Evolutionary conservation across 331 rosid species (phyloP).

Genomic region (Pyrus hybrid): DNA sequence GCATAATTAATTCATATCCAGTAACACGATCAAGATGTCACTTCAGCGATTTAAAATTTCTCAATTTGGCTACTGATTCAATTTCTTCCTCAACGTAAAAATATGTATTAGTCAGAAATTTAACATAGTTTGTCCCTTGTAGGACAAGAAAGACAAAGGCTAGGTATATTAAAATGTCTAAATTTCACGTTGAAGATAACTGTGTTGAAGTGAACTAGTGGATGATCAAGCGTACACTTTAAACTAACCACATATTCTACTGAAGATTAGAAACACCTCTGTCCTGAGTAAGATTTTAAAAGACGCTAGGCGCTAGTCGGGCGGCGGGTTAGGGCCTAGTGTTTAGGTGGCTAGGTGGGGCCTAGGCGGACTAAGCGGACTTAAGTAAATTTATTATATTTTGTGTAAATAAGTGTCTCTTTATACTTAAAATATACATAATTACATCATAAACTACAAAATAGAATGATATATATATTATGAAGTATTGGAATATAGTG

Average conservation of each 20-base stretch:
- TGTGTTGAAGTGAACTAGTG: conserved; percentile 1
- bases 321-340: too few species aligned
- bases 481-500: too few species aligned
- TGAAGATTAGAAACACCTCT: background rate
- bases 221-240: conserved; percentile 3
- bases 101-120: background rate
- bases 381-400: too few species aligned
- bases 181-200: background rate
- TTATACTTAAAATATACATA: too few species aligned
- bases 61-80: background rate
- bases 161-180: background rate
- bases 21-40: background rate
- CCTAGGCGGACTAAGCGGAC: too few species aligned
- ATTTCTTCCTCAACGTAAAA: conserved; percentile 1
- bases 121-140: background rate
- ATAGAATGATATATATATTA: too few species aligned
- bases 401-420: too few species aligned
- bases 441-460: too few species aligned
- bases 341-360: too few species aligned
- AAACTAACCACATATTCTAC: background rate
- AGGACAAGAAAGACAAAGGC: background rate
- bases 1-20: background rate
- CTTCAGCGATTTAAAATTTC: background rate
- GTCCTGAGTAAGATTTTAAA: too few species aligned
- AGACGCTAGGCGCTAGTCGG: too few species aligned